Base-by-base conservation (phyloP, 306 rosid genomes). In the Vigna radiata region DNA sequence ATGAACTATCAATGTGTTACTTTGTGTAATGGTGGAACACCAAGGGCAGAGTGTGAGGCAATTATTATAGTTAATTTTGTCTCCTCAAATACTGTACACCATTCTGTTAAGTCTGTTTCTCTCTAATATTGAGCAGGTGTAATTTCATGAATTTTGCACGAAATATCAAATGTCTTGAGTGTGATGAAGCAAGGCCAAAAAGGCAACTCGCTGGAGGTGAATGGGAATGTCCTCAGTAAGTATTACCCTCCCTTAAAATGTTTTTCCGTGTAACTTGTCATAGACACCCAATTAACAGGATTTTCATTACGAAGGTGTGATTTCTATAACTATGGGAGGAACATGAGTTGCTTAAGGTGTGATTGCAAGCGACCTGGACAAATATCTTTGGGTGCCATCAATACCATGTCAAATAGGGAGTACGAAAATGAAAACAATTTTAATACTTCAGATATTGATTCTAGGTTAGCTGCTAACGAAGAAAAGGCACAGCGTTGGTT, bases 201-300 rank as follows among this genome's bases (percentile, higher is more conserved):
- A 85, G 91, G 50, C 96, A 92, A 82, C 84, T 95, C 63, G 86
- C 90, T 77, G 97, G 97, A 58, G 90, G 89, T 77, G 99, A 95
- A 83, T 95, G 99, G 99, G 99, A 95, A 82, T 95, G 99, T 79
- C 99, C 99, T 73, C 97, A 95, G 99, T 95, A 80, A 83, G 99
- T 77, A 82, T 77, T 61, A 48, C 68, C 71, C 77, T 47, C 33
- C 63, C 70, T 53, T 55, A 5, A 54, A 77, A 43, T 48, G 44
- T 64, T 50, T 68, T 49, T 13, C 56, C 63, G 71, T 73, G 66
- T 72, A 48, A 73, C 41, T 43, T 77, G 76, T 47, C 39, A 17
- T 47, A 55, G 23, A 41, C 61, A 66, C 72, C 48, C 75, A 85
- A 72, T 70, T 84, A 4, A 66, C 44, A 17, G 73, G 55, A 10